Evolutionary conservation across 768 basidiomycete species (phyloP).

Genomic region (Chalciporus piperatus): DNA sequence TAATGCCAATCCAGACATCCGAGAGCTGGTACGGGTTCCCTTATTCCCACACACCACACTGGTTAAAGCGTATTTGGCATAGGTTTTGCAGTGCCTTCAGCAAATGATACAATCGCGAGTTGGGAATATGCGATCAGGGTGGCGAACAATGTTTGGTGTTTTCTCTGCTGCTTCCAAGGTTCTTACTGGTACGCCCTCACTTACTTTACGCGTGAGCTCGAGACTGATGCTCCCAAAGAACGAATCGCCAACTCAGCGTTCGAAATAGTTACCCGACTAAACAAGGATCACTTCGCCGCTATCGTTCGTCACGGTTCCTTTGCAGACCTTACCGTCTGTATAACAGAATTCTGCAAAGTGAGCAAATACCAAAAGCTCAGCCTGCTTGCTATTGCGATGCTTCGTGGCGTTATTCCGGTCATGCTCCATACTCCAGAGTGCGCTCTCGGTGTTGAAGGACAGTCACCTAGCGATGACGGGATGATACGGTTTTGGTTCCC

Average conservation of each 20-base stretch:
- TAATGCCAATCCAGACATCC: constrained; percentile 91
- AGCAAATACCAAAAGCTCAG: constrained; percentile 99
- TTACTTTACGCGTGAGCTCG: background rate
- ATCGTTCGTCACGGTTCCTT: constrained; percentile 94
- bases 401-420: constrained; percentile 86
- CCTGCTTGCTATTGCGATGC: constrained; percentile 93
- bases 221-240: constrained; percentile 44
- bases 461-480: constrained; percentile 62
- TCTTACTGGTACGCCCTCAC: constrained; percentile 59
- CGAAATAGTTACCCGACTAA: constrained; percentile 90
- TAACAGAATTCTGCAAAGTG: constrained; percentile 99
- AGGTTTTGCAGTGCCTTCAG: constrained; percentile 96
- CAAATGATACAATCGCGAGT: constrained; percentile 98
- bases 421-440: constrained; percentile 86
- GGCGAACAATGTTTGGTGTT: constrained; percentile 99
- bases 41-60: background rate
- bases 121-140: constrained; percentile 94
- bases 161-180: constrained; percentile 96
- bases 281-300: constrained; percentile 85
- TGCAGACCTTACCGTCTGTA: constrained; percentile 93
- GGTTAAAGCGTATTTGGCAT: background rate
- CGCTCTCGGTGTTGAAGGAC: constrained; percentile 33
- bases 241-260: constrained; percentile 91
- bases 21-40: constrained; percentile 77
- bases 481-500: constrained; percentile 99